Percentiles rank a stretch among this genome's conserved stretches.
Conservation (phyloP, 768 basidiomycete genomes). For the Pulveroboletus sp. region DNA sequence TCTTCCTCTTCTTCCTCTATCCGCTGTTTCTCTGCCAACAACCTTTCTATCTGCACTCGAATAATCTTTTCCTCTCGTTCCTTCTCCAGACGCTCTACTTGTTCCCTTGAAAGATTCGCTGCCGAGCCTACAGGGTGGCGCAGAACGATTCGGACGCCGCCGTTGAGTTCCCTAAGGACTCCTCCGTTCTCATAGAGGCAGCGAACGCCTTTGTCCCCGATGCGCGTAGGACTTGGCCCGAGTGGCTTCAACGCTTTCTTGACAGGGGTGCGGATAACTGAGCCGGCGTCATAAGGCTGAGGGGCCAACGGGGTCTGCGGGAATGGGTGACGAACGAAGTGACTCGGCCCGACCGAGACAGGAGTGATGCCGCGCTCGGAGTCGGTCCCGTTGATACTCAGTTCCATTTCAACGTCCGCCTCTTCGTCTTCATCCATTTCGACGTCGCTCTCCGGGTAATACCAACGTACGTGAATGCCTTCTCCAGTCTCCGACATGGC, state of each 20-base stretch:
- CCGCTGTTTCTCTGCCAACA: conserved; percentile 9
- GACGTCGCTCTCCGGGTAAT: conserved; percentile 10
- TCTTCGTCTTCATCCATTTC: conserved; percentile 9
- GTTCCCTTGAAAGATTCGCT: conserved; percentile 25
- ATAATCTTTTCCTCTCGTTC: conserved; percentile 9
- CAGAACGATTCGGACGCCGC: conserved; percentile 17
- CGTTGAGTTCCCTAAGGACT: conserved; percentile 11
- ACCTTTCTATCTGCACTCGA: conserved; percentile 8
- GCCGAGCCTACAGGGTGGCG: conserved; percentile 19
- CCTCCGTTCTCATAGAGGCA: conserved; percentile 17
- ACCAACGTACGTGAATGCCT: conserved; percentile 19
- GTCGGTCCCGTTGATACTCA: no score
- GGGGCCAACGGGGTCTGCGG: conserved; percentile 20
- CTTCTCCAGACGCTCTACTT: conserved; percentile 19
- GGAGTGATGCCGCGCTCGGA: conserved; percentile 14
- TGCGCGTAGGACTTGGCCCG: conserved; percentile 26
- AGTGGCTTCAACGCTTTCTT: conserved; percentile 29
- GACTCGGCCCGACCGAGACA: neutral
- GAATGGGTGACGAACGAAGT: neutral
- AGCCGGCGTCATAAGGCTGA: conserved; percentile 27
- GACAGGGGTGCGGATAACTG: conserved; percentile 28
- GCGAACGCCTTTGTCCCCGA: conserved; percentile 28
- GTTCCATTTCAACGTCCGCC: conserved; percentile 6
- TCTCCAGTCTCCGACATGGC: conserved; percentile 22
- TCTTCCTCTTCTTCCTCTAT: conserved; percentile 1